Percentiles rank a stretch among this genome's conserved stretches.
Conservation (phyloP, 2,329 filamentous ascomycete genomes). For the Fusarium goolgardi region DNA sequence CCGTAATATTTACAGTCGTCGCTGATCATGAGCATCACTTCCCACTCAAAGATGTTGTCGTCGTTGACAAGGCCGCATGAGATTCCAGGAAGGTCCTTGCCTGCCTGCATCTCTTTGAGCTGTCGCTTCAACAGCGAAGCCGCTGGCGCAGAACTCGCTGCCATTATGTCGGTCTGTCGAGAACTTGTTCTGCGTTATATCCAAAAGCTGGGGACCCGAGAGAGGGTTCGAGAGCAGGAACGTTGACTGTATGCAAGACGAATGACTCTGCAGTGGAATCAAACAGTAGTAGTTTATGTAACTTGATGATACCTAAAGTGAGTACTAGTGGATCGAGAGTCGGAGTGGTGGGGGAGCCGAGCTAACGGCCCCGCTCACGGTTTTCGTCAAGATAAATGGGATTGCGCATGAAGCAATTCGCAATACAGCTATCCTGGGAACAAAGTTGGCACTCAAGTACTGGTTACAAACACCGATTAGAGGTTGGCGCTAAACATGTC, state of each 20-base stretch:
- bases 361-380: constrained; percentile 24
- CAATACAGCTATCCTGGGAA: neutral
- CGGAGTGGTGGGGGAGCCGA: constrained; percentile 35
- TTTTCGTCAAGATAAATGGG: neutral
- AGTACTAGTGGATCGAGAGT: constrained; percentile 12
- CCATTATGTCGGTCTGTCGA: constrained; percentile 28
- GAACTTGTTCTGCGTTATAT: neutral
- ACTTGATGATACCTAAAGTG: constrained; percentile 11
- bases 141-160: constrained; percentile 61
- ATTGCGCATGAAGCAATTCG: constrained; percentile 17
- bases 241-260: constrained; percentile 14
- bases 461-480: neutral
- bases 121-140: constrained; percentile 83
- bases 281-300: constrained; percentile 12
- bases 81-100: constrained; percentile 92
- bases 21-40: constrained; percentile 98
- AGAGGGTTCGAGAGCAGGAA: neutral
- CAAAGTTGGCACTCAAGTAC: neutral
- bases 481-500: neutral
- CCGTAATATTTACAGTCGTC: constrained; percentile 95
- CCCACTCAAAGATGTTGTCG: constrained; percentile 95
- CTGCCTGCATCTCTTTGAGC: constrained; percentile 92
- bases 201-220: neutral
- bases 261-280: constrained; percentile 17
- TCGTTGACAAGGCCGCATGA: constrained; percentile 89